Evolutionary conservation across 202 grass and related monocot species (phyloP).

Genomic region (Panicum virgatum): DNA sequence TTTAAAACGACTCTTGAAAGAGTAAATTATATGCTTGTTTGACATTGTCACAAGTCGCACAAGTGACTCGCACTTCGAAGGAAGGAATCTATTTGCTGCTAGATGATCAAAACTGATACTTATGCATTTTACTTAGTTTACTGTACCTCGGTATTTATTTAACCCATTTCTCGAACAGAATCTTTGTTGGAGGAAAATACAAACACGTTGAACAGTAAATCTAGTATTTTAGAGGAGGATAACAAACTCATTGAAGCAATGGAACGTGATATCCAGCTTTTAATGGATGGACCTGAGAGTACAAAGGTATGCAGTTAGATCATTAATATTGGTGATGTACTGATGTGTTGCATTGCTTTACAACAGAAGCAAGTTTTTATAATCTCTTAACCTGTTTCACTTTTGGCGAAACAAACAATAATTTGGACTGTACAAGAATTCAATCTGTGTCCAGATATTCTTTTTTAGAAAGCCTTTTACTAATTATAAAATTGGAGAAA

Average conservation of each 20-base stretch:
- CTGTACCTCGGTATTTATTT: background rate
- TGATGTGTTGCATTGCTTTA: constrained; percentile 15
- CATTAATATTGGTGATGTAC: constrained; percentile 22
- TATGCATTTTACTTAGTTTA: constrained; percentile 21
- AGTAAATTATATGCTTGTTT: constrained; percentile 22
- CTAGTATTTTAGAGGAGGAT: constrained; percentile 45
- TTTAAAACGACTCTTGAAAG: background rate
- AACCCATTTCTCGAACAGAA: constrained; percentile 39
- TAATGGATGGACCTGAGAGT: constrained; percentile 45
- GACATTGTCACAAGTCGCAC: background rate
- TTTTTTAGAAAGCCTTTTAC: background rate
- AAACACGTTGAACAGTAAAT: constrained; percentile 44
- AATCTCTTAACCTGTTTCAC: too few species aligned
- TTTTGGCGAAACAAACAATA: constrained; percentile 10
- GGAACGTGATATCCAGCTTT: constrained; percentile 48
- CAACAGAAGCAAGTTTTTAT: background rate
- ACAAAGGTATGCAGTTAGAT: constrained; percentile 49
- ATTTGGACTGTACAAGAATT: background rate
- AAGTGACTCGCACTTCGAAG: background rate
- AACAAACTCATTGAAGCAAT: constrained; percentile 51
- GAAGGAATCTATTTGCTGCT: background rate
- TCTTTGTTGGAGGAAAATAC: constrained; percentile 51
- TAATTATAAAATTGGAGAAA: background rate
- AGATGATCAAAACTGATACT: background rate
- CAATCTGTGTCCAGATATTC: background rate